phyloP scores from a whole-genome alignment of 2,329 filamentous ascomycete species.

The Chlorencoelia australis region DNA sequence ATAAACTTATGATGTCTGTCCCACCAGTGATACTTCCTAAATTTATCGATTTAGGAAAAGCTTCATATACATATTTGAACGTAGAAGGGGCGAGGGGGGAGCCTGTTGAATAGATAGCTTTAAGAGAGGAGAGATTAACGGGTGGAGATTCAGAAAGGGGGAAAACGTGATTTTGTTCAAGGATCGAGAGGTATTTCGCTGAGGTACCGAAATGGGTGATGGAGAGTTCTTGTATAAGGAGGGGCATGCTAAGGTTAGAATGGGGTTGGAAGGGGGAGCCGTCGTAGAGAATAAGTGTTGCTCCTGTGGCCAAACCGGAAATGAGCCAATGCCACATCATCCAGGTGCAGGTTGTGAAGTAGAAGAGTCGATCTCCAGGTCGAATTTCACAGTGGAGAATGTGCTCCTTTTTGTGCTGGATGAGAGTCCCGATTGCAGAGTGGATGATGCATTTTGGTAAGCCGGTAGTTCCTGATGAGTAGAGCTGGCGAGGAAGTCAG shows the following conservation, averaged over 20 bases:
- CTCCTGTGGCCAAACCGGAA: constrained; percentile 71
- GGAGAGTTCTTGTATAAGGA: constrained; percentile 65
- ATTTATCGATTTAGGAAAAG: constrained; percentile 72
- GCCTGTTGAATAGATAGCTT: constrained; percentile 88
- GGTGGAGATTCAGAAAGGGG: constrained; percentile 36
- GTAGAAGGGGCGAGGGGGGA: constrained; percentile 88
- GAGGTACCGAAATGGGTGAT: constrained; percentile 95
- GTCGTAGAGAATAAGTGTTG: constrained; percentile 80
- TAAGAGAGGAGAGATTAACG: constrained; percentile 52
- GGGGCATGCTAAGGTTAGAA: constrained; percentile 72
- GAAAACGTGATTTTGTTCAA: constrained; percentile 67
- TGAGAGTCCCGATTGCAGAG: constrained; percentile 75
- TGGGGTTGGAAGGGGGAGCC: constrained; percentile 80
- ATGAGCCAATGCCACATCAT: constrained; percentile 99
- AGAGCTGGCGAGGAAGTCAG: no score
- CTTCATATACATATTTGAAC: constrained; percentile 78
- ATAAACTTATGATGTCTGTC: constrained; percentile 93
- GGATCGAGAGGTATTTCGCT: constrained; percentile 81
- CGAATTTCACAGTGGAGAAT: constrained; percentile 75
- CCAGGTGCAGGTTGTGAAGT: constrained; percentile 93
- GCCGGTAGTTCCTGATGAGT: constrained; percentile 82
- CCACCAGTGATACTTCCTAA: constrained; percentile 90
- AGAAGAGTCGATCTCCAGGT: constrained; percentile 66
- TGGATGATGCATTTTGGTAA: constrained; percentile 91
- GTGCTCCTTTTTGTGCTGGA: constrained; percentile 98